Evolutionary conservation across 495 filamentous ascomycete species (phyloP).

Genomic region (Hypomontagnella submonticulosa): DNA sequence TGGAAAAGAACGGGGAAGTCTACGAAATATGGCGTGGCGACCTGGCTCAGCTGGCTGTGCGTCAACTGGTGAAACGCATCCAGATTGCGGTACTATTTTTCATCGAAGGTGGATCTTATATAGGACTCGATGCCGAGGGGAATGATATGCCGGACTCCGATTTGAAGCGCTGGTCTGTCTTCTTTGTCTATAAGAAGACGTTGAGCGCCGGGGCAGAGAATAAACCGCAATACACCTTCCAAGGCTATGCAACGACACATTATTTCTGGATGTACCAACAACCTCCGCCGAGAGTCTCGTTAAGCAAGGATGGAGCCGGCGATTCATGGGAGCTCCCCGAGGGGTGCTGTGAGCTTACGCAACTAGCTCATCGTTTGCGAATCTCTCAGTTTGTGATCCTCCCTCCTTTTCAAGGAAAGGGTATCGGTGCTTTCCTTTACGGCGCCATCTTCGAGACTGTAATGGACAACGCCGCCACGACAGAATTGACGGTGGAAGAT

Average conservation of each 20-base stretch:
- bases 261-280: conserved; percentile 75
- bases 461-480: conserved; percentile 67
- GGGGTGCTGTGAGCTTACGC: conserved; percentile 44
- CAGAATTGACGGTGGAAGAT: conserved; percentile 94
- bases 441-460: conserved; percentile 75
- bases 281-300: conserved; percentile 33
- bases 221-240: conserved; percentile 73
- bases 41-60: conserved; percentile 64
- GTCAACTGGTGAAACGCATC: conserved; percentile 75
- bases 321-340: conserved; percentile 44
- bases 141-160: conserved; percentile 76
- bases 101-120: conserved; percentile 86
- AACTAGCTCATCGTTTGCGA: conserved; percentile 74
- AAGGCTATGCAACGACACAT: conserved; percentile 89
- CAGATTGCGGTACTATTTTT: conserved; percentile 87
- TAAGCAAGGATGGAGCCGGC: conserved; percentile 12
- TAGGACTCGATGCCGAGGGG: conserved; percentile 74
- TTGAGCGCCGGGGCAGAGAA: conserved; percentile 54
- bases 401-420: conserved; percentile 82
- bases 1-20: conserved; percentile 49
- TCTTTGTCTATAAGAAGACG: conserved; percentile 80
- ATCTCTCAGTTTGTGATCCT: conserved; percentile 97
- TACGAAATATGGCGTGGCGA: conserved; percentile 66
- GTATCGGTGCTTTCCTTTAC: conserved; percentile 85
- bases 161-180: conserved; percentile 86